A percentile compares a stretch with the other conserved stretches of the same genome.
Evolutionary conservation across 306 rosid genomes (phyloP).

Genomic region (Sindora glabra): DNA sequence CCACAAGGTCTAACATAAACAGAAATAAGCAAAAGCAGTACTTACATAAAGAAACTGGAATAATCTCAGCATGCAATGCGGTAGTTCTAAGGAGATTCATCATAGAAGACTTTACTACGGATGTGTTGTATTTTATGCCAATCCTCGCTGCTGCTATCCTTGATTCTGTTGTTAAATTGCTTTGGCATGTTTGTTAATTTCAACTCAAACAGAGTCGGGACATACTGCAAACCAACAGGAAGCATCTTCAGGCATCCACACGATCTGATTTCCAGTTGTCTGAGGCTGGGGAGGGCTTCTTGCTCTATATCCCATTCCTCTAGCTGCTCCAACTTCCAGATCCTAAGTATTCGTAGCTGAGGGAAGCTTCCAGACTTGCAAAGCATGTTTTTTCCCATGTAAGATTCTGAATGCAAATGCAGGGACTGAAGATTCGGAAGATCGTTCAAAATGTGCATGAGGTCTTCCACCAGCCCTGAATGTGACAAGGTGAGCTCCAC

Average conservation of each 20-base stretch:
- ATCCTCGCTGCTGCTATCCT: background rate
- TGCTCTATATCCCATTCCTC: background rate
- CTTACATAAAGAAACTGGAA: background rate
- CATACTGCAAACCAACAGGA: slow-evolving; percentile 17
- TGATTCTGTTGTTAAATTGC: background rate
- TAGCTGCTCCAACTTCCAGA: slow-evolving; percentile 25
- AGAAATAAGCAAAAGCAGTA: background rate
- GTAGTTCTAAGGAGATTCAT: background rate
- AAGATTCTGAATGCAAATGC: slow-evolving; percentile 16
- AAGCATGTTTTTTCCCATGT: background rate
- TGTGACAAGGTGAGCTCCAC: slow-evolving; percentile 31
- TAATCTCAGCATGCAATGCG: background rate
- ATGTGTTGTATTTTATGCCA: background rate
- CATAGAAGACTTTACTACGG: background rate
- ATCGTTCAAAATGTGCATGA: slow-evolving; percentile 15
- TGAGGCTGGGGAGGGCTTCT: slow-evolving; percentile 23
- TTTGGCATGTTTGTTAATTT: slow-evolving; percentile 25
- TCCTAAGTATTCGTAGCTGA: slow-evolving; percentile 14
- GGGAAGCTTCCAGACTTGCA: too few species aligned
- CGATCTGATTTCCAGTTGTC: slow-evolving; percentile 29
- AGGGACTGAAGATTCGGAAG: slow-evolving; percentile 19
- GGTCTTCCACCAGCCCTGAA: slow-evolving; percentile 18
- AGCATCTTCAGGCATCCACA: slow-evolving; percentile 6
- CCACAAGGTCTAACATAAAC: too few species aligned
- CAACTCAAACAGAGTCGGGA: slow-evolving; percentile 21